Evolutionary conservation across 768 basidiomycete genomes (phyloP).

Genomic region (Russula griseocarnosa): DNA sequence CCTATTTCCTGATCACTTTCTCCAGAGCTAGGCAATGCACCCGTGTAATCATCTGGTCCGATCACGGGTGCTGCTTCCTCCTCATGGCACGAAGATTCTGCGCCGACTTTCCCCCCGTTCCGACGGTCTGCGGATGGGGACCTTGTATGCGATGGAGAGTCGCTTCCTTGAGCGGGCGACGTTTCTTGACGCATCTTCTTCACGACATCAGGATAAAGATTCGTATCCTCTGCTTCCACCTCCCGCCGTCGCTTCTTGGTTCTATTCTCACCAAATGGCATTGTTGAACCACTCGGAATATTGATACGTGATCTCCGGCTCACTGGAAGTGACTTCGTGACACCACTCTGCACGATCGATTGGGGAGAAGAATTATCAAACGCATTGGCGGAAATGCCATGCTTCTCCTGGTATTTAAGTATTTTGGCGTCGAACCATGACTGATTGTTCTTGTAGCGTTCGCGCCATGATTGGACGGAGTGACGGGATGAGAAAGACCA

Average conservation of each 20-base stretch:
- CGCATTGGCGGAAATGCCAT: constrained; percentile 24
- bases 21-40: constrained; percentile 6
- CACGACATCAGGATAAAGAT: background rate
- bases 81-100: too few species aligned
- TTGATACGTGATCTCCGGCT: background rate
- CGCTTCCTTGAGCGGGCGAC: background rate
- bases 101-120: background rate
- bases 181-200: constrained; percentile 15
- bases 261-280: background rate
- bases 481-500: constrained; percentile 56
- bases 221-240: background rate
- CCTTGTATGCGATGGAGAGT: background rate
- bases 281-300: background rate
- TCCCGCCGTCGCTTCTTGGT: constrained; percentile 18
- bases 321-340: background rate
- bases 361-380: background rate
- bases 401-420: constrained; percentile 37
- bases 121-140: background rate
- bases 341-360: background rate
- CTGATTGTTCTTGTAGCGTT: constrained; percentile 50
- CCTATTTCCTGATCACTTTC: constrained; percentile 13
- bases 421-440: constrained; percentile 44
- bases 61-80: background rate
- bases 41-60: constrained; percentile 20
- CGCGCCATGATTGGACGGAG: constrained; percentile 60